Evolutionary conservation across 306 rosid species (phyloP), one percentile per base, ranked within the genome.

Genomic region (Casuarina glauca): DNA sequence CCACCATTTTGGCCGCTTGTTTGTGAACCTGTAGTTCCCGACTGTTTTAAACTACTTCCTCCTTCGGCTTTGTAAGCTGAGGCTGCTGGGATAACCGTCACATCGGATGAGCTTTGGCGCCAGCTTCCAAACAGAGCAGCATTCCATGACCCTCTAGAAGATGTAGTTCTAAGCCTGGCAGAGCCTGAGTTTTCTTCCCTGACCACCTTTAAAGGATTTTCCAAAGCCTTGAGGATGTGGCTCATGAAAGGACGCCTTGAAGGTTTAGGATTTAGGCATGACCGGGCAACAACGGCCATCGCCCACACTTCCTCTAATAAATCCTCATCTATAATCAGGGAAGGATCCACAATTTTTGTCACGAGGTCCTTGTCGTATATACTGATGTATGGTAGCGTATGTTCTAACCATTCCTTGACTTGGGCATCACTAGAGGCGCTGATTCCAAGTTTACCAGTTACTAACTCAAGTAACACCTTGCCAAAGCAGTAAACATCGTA

Each of bases 271-370:
- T 91, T 92, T 62, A 95, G 85, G 81, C 99, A 95, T 61, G 99
- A 93, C 87, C 87, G 90, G 55, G 99, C 99, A 12, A 95, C 96
- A 17, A 95, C 88, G 19, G 99, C 96, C 88, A 95, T 88, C 57
- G 97, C 97, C 99, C 99, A 93, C 39, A 93, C 97, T 87, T 95
- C 99, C 85, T 95, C 99, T 74, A 95, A 76, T 72, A 95, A 81
- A 87, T 95, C 99, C 70, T 95, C 99, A 35, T 93, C 97, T 17
- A 95, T 88, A 17, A 89, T 88, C 79, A 95, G 60, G 64, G 93
- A 86, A 1, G 99, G 97, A 79, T 95, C 99, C 5, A 92, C 80
- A 57, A 95, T 91, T 80, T 91, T 95, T 0, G 88, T 88, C 72
- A 93, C 87, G 2, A 80, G 96, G 76, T 91, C 97, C 88, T 95